Conservation (phyloP, 768 basidiomycete genomes). For the Tylopilus felleus region DNA sequence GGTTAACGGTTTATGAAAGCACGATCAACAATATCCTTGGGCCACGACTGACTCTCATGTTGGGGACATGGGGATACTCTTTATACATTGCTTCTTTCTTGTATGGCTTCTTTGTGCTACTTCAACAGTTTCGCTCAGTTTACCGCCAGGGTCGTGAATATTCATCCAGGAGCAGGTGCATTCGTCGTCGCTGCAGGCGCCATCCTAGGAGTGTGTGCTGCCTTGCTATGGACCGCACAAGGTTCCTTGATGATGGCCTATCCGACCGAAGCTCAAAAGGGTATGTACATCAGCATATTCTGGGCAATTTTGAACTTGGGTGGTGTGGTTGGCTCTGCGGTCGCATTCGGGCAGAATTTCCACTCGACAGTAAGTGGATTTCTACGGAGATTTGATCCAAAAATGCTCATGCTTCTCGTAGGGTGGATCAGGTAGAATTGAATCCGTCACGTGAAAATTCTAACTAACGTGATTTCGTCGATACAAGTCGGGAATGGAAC, state of each 20-base stretch:
- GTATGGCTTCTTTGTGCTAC: constrained; percentile 26
- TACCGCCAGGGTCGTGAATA: constrained; percentile 42
- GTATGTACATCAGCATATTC: constrained; percentile 48
- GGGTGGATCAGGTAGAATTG: constrained; percentile 28
- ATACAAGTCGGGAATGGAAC: constrained; percentile 65
- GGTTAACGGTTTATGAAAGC: constrained; percentile 32
- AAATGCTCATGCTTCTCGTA: constrained; percentile 6
- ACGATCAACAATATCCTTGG: constrained; percentile 74
- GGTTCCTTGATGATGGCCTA: constrained; percentile 55
- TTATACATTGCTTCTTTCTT: constrained; percentile 47
- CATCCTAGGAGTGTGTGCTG: constrained; percentile 48
- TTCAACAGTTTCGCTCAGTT: background rate
- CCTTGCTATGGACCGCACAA: constrained; percentile 52
- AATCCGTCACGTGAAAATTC: background rate
- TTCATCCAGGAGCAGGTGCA: constrained; percentile 37
- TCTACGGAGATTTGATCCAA: background rate
- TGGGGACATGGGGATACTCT: constrained; percentile 52
- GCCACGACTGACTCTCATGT: constrained; percentile 43
- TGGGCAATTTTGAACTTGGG: constrained; percentile 79
- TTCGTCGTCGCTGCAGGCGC: constrained; percentile 50
- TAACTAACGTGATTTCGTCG: background rate
- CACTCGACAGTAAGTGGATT: constrained; percentile 47
- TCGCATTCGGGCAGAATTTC: constrained; percentile 71
- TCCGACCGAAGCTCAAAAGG: constrained; percentile 56
- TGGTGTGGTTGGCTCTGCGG: constrained; percentile 73